Conservation (phyloP, 805 yeast genomes). For the Starmera amethionina region DNA sequence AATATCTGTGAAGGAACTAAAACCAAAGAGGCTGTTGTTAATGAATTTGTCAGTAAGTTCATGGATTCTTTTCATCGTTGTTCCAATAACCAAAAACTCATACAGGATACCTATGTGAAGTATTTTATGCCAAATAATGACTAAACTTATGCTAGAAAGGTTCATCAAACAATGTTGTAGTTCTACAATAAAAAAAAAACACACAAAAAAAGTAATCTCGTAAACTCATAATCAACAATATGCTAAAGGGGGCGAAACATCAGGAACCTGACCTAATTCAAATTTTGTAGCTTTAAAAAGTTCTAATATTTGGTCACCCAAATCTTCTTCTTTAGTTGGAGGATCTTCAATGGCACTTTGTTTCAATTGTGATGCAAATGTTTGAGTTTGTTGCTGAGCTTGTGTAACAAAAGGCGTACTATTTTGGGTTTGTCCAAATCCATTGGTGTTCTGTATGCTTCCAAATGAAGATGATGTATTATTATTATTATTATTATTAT, state of each 20-base stretch:
- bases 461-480: not conserved
- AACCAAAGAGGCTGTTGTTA: conserved; percentile 42
- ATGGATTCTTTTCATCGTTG: conserved; percentile 39
- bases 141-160: not conserved
- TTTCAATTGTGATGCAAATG: conserved; percentile 11
- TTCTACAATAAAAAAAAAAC: not conserved
- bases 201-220: not conserved
- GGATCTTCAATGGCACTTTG: conserved; percentile 26
- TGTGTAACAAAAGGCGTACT: not conserved
- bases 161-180: not conserved
- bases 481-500: not conserved
- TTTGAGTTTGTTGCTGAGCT: not conserved
- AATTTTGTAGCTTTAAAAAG: conserved; percentile 41
- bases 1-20: conserved; percentile 59
- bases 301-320: conserved; percentile 32
- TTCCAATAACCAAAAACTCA: no score
- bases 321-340: conserved; percentile 23
- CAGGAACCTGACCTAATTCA: conserved; percentile 59
- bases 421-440: not conserved
- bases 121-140: not conserved
- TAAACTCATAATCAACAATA: conserved; percentile 20
- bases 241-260: conserved; percentile 56
- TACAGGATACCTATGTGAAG: not conserved
- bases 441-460: not conserved
- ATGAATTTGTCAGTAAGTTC: conserved; percentile 46